Base-by-base conservation (phyloP, 2,329 filamentous ascomycete genomes). In the Alternaria panax region DNA sequence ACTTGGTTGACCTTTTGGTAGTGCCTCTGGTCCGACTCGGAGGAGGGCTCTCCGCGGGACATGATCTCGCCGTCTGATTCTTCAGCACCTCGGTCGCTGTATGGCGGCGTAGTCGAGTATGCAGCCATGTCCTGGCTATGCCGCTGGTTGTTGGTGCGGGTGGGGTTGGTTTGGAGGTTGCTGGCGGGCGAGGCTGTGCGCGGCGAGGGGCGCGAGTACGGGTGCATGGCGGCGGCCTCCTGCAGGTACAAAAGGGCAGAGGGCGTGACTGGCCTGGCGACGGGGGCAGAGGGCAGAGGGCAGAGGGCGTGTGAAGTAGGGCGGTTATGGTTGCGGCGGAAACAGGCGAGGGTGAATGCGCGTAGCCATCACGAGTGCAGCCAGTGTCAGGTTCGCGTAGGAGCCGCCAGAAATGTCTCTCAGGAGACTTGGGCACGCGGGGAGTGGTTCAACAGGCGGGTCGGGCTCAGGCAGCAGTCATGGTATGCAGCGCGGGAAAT, bases 1-100 rank as follows among this genome's bases (percentile, higher is more conserved):
- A 98, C 95, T 80, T 97, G 93, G 78, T 96, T 95, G 68, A 97
- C 84, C 82, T 95, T 95, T 60, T 75, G 66, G 80, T 71, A 58
- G 51, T 79, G 64, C 57, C 64, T 71, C 66, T 75, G 69, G 62
- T 76, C 72, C 32, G 67, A 63, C 42, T 75, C 71, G 40, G 74
- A 66, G 54, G 66, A 45, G 36, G 68, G 73, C 48, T 75, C 73
- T 43, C 65, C 61, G 55, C 71, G 70, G 52, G 67, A 66, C 50
- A 78, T 67, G 65, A 82, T 81, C 64, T 81, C 76, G 54, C 80
- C 81, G 28, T 84, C 79, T 54, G 82, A 82, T 59, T 83, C 84
- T 24, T 82, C 83, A 45, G 82, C 78, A 11, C 81, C 83, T 71
- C 80, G 81, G 66, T 83, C 82, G 50, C 77, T 79, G 69, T 83